Percentiles rank a stretch among this genome's conserved stretches.
Evolutionary conservation across 2,329 filamentous ascomycete species (phyloP).

Genomic region (Aotearoamyces nothofagi): DNA sequence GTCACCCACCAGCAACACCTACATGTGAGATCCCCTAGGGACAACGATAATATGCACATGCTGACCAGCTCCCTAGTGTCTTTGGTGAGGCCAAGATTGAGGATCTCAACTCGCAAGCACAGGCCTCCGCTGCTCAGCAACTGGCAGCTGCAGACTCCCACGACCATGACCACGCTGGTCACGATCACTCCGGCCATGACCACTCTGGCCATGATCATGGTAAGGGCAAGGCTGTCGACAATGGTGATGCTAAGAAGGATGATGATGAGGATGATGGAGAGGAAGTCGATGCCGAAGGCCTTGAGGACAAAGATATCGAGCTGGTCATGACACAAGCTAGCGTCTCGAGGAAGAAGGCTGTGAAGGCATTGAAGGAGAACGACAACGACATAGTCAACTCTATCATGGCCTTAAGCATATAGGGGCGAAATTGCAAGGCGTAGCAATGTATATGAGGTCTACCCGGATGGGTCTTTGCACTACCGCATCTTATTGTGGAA

Average conservation of each 20-base stretch:
- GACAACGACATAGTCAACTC: constrained; percentile 99
- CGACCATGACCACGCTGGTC: constrained; percentile 29
- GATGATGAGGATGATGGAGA: constrained; percentile 83
- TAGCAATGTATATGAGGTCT: no score
- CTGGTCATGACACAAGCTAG: constrained; percentile 96
- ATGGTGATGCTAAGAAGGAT: constrained; percentile 57
- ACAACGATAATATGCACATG: constrained; percentile 1
- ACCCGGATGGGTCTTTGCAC: no score
- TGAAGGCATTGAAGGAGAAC: constrained; percentile 98
- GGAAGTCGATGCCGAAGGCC: constrained; percentile 84
- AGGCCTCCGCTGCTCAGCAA: constrained; percentile 90
- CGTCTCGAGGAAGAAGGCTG: constrained; percentile 94
- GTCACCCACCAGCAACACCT: constrained; percentile 97
- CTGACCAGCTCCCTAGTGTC: constrained; percentile 44
- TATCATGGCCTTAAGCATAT: constrained; percentile 95
- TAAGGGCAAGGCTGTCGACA: constrained; percentile 42
- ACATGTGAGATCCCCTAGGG: constrained; percentile 59
- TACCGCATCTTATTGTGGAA: no score
- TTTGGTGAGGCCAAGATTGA: constrained; percentile 99
- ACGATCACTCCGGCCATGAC: constrained; percentile 44
- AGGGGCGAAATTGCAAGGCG: no score
- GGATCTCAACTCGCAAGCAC: constrained; percentile 96
- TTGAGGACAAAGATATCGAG: constrained; percentile 99
- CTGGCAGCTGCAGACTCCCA: constrained; percentile 57
- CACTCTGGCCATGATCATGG: constrained; percentile 63